Percentiles rank a stretch among this genome's conserved stretches.
phyloP scores from a whole-genome alignment of 345 rosid species.

The Lagerstroemia speciosa region DNA sequence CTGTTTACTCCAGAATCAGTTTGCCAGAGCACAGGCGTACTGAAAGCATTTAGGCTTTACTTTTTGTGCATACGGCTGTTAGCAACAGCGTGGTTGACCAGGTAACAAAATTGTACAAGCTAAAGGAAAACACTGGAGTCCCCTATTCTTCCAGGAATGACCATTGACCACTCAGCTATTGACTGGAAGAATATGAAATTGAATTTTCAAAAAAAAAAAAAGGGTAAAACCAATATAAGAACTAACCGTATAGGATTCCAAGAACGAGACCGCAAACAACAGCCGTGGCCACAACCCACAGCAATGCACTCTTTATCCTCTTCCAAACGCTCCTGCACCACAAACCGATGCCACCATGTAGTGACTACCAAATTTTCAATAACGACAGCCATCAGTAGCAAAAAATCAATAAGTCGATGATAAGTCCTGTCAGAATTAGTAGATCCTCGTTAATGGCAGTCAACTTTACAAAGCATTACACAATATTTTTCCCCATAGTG shows the following conservation, averaged over 20 bases:
- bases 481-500: neutral
- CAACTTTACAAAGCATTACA: neutral
- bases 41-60: neutral
- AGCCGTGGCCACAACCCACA: conserved; percentile 78
- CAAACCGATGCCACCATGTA: neutral
- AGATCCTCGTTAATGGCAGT: neutral
- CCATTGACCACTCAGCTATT: neutral
- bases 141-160: neutral
- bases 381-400: neutral
- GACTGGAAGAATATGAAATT: neutral
- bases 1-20: neutral
- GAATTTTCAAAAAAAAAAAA: neutral
- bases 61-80: neutral
- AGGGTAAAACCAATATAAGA: neutral
- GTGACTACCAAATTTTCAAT: neutral
- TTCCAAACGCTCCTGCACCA: conserved; percentile 66
- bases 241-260: conserved; percentile 90
- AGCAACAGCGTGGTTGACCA: neutral
- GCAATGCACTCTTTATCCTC: conserved; percentile 70
- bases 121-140: neutral
- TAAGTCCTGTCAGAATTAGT: too few relatives aligned
- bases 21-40: neutral
- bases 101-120: neutral
- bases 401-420: neutral
- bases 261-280: conserved; percentile 73